Conservation (phyloP, 192 early-diverging fungal genomes). For the Rhizophagus clarus region DNA sequence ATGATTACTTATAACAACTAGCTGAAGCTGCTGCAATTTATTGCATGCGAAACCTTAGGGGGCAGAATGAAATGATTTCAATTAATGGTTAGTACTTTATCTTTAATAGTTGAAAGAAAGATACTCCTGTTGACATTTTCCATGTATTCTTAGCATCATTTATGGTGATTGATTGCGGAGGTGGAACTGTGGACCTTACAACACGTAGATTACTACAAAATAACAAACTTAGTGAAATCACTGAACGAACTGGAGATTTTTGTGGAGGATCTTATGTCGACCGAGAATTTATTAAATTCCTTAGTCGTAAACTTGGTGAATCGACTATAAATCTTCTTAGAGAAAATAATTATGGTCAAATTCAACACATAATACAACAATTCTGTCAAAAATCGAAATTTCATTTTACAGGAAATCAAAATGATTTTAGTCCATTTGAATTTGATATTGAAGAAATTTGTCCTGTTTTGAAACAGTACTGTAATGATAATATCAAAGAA, state of each 20-base stretch:
- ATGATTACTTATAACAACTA: too few species aligned
- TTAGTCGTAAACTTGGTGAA: background rate
- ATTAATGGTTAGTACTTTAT: background rate
- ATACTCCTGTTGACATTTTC: too few species aligned
- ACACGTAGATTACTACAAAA: background rate
- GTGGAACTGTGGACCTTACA: conserved; percentile 44
- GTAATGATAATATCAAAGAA: background rate
- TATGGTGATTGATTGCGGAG: conserved; percentile 44
- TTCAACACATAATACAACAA: background rate
- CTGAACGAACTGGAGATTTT: conserved; percentile 45
- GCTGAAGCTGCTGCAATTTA: conserved; percentile 17
- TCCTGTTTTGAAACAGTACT: background rate
- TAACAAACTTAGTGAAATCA: conserved; percentile 43
- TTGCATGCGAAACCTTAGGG: background rate
- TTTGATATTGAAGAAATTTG: conserved; percentile 19
- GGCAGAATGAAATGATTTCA: background rate
- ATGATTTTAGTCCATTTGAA: background rate
- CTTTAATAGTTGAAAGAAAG: too few species aligned
- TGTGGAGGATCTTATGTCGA: conserved; percentile 54
- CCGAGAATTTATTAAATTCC: conserved; percentile 24
- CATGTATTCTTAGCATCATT: conserved; percentile 31
- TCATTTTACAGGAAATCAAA: background rate
- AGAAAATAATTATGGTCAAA: conserved; percentile 18
- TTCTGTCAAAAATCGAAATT: conserved; percentile 5
- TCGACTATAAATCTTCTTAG: background rate